phyloP scores from a whole-genome alignment of 768 basidiomycete genomes.

The Leccinum rimulosum region DNA sequence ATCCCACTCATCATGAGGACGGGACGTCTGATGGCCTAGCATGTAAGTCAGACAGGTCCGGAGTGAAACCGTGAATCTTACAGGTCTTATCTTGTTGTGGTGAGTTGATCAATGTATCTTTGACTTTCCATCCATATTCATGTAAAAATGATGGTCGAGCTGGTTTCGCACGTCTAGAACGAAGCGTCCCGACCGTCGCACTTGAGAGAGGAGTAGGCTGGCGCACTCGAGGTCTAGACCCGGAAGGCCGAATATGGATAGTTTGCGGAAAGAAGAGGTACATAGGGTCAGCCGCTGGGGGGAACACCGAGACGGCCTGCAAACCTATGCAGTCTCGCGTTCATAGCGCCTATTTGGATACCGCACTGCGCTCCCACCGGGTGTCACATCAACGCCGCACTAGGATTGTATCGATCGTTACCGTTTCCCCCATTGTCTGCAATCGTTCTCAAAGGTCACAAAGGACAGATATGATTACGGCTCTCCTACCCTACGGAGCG shows the following conservation, averaged over 20 bases:
- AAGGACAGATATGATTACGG: neutral
- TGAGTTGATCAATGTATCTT: neutral
- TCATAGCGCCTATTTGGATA: conserved; percentile 16
- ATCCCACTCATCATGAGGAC: neutral
- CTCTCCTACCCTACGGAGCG: neutral
- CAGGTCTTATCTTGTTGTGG: neutral
- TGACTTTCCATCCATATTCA: neutral
- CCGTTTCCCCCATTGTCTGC: neutral
- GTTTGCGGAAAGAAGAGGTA: neutral
- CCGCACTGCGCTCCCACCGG: conserved; percentile 5
- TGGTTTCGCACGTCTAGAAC: neutral
- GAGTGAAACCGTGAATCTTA: conserved; percentile 11
- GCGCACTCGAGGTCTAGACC: neutral
- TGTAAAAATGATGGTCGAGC: conserved; percentile 1
- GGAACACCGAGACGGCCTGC: neutral
- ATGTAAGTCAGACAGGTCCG: neutral
- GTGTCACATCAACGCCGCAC: conserved; percentile 3
- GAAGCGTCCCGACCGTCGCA: neutral
- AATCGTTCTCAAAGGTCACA: neutral
- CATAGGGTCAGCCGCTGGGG: neutral
- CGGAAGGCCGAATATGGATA: neutral
- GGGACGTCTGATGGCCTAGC: neutral
- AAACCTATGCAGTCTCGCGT: neutral
- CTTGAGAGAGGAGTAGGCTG: neutral
- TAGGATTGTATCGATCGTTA: conserved; percentile 3